phyloP scores from a whole-genome alignment of 208 protist genomes.

The Balamuthia mandrillaris region DNA sequence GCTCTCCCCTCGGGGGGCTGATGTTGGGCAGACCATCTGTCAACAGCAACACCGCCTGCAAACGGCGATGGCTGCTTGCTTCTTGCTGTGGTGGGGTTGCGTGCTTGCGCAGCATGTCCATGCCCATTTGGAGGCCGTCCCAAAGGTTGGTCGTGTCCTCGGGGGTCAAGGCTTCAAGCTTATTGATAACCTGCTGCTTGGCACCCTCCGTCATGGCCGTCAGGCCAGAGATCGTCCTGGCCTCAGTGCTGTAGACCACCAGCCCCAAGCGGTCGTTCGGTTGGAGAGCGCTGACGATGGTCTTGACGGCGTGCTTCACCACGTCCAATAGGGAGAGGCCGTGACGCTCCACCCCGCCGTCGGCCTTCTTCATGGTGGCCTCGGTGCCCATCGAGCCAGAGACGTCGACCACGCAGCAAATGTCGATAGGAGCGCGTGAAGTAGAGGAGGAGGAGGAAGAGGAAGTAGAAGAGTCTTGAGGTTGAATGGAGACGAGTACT shows the following conservation, averaged over 20 bases:
- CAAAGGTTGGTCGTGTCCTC: constrained; percentile 64
- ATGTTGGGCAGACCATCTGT: constrained; percentile 71
- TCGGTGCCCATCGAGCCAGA: constrained; percentile 58
- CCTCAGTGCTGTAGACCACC: constrained; percentile 48
- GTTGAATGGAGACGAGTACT: no score
- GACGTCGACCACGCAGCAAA: constrained; percentile 59
- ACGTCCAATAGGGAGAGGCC: constrained; percentile 64
- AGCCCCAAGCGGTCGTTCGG: constrained; percentile 45
- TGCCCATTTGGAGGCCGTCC: constrained; percentile 49
- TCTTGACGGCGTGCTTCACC: constrained; percentile 66
- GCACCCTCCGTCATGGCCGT: constrained; percentile 51
- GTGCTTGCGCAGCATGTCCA: constrained; percentile 53
- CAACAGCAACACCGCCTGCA: constrained; percentile 52
- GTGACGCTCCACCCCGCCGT: constrained; percentile 43
- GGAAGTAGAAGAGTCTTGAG: no score
- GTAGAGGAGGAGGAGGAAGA: no score
- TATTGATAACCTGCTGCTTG: not conserved
- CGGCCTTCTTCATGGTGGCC: constrained; percentile 6
- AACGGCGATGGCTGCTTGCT: no score
- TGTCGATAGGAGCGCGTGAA: constrained; percentile 25
- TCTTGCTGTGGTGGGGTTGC: no score
- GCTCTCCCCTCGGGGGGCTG: constrained; percentile 55
- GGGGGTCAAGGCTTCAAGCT: constrained; percentile 25
- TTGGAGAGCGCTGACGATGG: constrained; percentile 45
- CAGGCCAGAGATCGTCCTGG: constrained; percentile 38